These are phyloP conservation scores for Cutaneotrichosporon sp. DNA, from an alignment of 1,284 basidiomycete species.

Conservation along the genomic window DNA sequence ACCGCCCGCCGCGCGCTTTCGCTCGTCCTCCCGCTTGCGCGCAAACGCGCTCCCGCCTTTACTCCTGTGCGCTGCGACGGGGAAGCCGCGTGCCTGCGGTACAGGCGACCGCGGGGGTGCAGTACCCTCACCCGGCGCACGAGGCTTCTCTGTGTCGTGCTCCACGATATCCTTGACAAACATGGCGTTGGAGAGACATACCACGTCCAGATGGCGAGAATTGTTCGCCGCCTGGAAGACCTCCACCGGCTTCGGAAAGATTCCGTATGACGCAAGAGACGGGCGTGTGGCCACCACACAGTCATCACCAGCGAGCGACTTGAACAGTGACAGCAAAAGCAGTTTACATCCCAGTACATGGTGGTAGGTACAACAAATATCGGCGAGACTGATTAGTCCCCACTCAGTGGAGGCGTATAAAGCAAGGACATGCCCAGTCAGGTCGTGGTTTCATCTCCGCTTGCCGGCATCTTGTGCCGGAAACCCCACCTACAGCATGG, in stretches of 20 bases:
- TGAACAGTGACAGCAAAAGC: not conserved
- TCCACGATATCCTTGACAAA: conserved; percentile 34
- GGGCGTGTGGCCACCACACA: no score
- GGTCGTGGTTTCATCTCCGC: conserved; percentile 33
- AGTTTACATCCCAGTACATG: not conserved
- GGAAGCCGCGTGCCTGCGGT: conserved; percentile 11
- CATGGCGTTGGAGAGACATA: conserved; percentile 12
- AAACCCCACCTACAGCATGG: conserved; percentile 27
- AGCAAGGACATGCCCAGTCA: conserved; percentile 40
- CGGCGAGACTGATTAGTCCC: conserved; percentile 42
- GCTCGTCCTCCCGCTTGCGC: conserved; percentile 7
- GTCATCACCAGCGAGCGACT: no score
- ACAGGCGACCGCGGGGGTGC: conserved; percentile 18
- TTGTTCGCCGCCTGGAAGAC: not conserved
- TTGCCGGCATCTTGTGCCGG: conserved; percentile 15
- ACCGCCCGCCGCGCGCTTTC: conserved; percentile 3
- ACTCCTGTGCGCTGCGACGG: conserved; percentile 12
- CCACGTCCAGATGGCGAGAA: no score
- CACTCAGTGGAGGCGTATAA: conserved; percentile 30
- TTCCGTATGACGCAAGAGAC: not conserved
- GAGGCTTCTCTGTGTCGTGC: conserved; percentile 16
- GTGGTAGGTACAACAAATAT: no score
- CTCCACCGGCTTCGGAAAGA: conserved; percentile 3
- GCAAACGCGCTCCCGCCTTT: conserved; percentile 14
- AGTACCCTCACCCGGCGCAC: no score